Evolutionary conservation across 257 asterid genomes (phyloP).

Genomic region (Jacaranda mimosifolia): DNA sequence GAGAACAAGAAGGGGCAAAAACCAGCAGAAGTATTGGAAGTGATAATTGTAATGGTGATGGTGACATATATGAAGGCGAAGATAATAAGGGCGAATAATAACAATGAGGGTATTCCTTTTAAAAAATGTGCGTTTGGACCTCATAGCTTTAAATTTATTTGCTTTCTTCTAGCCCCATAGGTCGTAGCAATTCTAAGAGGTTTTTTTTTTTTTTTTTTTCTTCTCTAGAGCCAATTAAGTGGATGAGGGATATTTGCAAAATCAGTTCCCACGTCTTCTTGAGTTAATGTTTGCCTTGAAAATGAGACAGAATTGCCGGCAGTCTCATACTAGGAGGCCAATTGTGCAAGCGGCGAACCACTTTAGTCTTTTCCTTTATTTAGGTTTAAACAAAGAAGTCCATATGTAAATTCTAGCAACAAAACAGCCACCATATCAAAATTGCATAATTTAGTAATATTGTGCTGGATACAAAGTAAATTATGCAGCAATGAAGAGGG

Average conservation of each 20-base stretch:
- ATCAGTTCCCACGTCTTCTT: background rate
- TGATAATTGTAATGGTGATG: background rate
- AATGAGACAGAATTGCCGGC: background rate
- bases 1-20: background rate
- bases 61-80: background rate
- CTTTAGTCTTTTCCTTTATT: background rate
- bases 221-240: conserved; percentile 2
- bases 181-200: background rate
- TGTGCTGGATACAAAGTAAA: background rate
- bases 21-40: background rate
- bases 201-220: background rate
- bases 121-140: background rate
- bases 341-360: background rate
- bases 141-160: background rate
- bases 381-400: background rate
- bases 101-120: background rate
- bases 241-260: background rate
- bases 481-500: background rate
- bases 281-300: background rate
- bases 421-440: background rate
- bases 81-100: background rate
- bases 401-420: background rate
- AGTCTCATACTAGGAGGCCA: background rate
- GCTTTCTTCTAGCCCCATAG: background rate
- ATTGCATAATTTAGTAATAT: background rate